Evolutionary conservation across 805 yeast genomes (phyloP).

Genomic region (Metschnikowia chrysomelidarum): DNA sequence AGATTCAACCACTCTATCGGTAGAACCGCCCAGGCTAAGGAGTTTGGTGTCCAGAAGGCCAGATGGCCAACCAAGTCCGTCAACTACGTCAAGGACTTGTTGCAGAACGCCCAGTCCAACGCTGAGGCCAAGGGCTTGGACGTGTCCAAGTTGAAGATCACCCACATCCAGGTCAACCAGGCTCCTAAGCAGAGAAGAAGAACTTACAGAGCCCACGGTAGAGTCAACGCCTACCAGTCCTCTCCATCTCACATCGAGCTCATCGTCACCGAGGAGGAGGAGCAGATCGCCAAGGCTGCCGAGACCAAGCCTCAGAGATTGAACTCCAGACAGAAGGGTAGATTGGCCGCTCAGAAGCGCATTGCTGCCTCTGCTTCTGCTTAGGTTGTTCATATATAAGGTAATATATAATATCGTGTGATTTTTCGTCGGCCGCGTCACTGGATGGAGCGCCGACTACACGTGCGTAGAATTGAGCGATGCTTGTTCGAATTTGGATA

Average conservation of each 20-base stretch:
- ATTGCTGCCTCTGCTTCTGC: conserved; percentile 46
- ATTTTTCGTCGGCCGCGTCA: too few relatives aligned
- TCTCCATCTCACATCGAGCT: conserved; percentile 99
- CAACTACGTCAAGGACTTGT: conserved; percentile 89
- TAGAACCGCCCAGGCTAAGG: conserved; percentile 99
- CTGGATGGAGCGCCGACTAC: too few relatives aligned
- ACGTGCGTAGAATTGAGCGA: too few relatives aligned
- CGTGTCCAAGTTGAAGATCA: conserved; percentile 85
- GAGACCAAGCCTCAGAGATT: conserved; percentile 68
- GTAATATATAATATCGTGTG: conserved; percentile 8
- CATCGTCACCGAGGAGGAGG: conserved; percentile 92
- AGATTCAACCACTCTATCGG: conserved; percentile 95
- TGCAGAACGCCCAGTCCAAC: conserved; percentile 97
- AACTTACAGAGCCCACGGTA: conserved; percentile 99
- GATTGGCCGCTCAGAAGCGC: conserved; percentile 86
- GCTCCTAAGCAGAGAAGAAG: conserved; percentile 99
- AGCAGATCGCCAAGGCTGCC: conserved; percentile 87
- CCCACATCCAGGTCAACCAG: conserved; percentile 99
- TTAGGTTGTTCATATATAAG: conserved; percentile 9
- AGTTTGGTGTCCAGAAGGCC: conserved; percentile 99
- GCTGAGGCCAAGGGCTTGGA: conserved; percentile 98
- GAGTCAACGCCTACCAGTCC: conserved; percentile 99
- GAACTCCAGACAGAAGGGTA: conserved; percentile 89
- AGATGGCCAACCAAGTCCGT: conserved; percentile 99
- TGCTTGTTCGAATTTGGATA: too few relatives aligned